phyloP scores from a whole-genome alignment of 768 basidiomycete genomes.

The Phlebiopsis flavidoalba region DNA sequence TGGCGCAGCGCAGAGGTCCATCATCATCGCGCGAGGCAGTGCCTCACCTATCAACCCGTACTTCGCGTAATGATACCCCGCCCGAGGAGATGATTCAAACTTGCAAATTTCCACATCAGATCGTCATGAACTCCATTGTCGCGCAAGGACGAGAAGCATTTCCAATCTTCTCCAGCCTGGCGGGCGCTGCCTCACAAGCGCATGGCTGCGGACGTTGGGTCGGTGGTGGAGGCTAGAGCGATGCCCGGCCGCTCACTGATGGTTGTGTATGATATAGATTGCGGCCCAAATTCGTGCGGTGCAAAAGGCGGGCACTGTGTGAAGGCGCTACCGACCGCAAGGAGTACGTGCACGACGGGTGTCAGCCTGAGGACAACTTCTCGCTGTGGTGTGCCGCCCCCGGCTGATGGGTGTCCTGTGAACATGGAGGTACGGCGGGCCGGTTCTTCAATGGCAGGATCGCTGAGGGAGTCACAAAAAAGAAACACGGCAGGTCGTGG shows the following conservation, averaged over 20 bases:
- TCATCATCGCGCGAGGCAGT: conserved; percentile 35
- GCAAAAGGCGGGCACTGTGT: conserved; percentile 97
- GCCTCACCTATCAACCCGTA: conserved; percentile 97
- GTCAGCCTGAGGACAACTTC: conserved; percentile 99
- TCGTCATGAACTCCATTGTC: conserved; percentile 98
- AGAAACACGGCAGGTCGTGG: conserved; percentile 94
- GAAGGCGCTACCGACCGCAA: conserved; percentile 94
- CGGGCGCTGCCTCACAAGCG: conserved; percentile 98
- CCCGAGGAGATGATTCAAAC: conserved; percentile 99
- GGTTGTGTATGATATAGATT: conserved; percentile 50
- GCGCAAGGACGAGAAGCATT: conserved; percentile 99
- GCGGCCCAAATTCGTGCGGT: conserved; percentile 99
- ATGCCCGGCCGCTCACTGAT: background rate
- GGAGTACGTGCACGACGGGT: conserved; percentile 94
- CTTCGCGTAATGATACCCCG: conserved; percentile 98
- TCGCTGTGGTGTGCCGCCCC: conserved; percentile 99
- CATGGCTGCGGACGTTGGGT: conserved; percentile 54
- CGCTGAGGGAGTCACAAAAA: no score
- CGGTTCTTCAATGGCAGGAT: conserved; percentile 99
- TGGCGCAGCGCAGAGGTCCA: conserved; percentile 11
- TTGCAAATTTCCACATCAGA: conserved; percentile 98
- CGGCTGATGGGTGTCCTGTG: conserved; percentile 99
- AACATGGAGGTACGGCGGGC: conserved; percentile 99
- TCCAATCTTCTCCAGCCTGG: conserved; percentile 99
- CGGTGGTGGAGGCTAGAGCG: background rate